Conservation (phyloP, 164 flowering plant species). For the Vitis cinerea region DNA sequence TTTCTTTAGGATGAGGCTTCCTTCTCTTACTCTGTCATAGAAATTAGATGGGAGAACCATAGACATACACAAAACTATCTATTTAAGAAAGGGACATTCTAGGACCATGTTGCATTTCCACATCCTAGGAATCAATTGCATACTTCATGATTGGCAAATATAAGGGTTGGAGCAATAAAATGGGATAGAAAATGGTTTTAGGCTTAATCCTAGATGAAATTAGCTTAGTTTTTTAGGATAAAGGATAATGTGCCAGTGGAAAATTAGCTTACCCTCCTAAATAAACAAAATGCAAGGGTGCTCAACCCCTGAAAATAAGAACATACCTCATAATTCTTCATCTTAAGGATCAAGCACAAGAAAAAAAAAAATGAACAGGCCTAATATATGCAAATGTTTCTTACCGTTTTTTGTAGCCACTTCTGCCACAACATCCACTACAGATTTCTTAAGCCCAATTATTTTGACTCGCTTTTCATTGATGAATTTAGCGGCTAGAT, state of each 20-base stretch:
- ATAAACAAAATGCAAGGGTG: constrained; percentile 38
- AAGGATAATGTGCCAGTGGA: neutral
- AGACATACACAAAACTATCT: constrained; percentile 31
- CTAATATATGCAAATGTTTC: neutral
- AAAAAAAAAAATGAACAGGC: too few species aligned
- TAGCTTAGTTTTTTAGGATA: too few species aligned
- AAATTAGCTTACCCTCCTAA: constrained; percentile 24
- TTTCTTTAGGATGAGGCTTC: constrained; percentile 43
- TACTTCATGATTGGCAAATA: too few species aligned
- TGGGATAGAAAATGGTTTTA: too few species aligned
- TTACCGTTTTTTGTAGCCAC: constrained; percentile 39
- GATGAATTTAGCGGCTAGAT: constrained; percentile 29
- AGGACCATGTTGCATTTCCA: constrained; percentile 37
- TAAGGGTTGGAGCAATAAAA: too few species aligned
- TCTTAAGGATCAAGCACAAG: neutral
- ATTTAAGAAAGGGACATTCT: constrained; percentile 24
- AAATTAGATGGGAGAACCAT: constrained; percentile 29
- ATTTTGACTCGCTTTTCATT: constrained; percentile 40
- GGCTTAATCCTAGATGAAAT: neutral
- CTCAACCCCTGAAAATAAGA: constrained; percentile 15
- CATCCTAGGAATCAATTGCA: neutral
- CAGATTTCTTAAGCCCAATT: constrained; percentile 58
- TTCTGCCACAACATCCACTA: constrained; percentile 46
- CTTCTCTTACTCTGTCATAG: constrained; percentile 28
- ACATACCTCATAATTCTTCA: neutral